A percentile compares a stretch with the other conserved stretches of the same genome.
Evolutionary conservation across 1,139 yeast genomes (phyloP).

Genomic region (Zygosaccharomyces sapae): DNA sequence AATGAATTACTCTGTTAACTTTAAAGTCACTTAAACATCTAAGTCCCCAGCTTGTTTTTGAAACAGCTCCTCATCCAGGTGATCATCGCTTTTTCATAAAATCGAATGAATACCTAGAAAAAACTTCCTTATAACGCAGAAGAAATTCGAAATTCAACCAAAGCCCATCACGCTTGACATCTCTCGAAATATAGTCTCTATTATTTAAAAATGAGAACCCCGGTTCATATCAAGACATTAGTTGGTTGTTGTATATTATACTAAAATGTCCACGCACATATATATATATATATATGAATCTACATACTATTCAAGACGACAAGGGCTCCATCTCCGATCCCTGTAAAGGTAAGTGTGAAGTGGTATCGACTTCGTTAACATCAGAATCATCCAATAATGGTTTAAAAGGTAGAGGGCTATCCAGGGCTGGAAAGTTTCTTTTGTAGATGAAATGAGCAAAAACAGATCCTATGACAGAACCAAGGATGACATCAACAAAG

Average conservation of each 20-base stretch:
- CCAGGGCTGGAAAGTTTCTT: constrained; percentile 44
- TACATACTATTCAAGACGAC: constrained; percentile 4
- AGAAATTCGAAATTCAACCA: neutral
- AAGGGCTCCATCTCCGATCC: constrained; percentile 19
- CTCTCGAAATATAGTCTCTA: too few species aligned
- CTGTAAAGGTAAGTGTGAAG: constrained; percentile 15
- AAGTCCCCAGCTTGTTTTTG: neutral
- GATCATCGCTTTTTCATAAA: constrained; percentile 3
- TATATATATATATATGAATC: neutral
- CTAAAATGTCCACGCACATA: too few species aligned
- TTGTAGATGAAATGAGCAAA: constrained; percentile 45
- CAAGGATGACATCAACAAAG: constrained; percentile 61
- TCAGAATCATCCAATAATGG: constrained; percentile 40
- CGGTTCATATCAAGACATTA: too few species aligned
- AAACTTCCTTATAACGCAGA: neutral
- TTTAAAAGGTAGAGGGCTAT: constrained; percentile 36
- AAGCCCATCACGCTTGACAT: too few species aligned
- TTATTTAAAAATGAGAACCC: neutral
- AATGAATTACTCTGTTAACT: too few species aligned
- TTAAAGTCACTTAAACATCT: neutral
- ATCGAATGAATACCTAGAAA: neutral
- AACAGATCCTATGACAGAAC: constrained; percentile 50
- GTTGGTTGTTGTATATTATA: too few species aligned
- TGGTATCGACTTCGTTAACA: constrained; percentile 22
- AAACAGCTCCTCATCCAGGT: neutral